Conservation (phyloP, 441 rosid species). For the Erodium chrysanthum region DNA sequence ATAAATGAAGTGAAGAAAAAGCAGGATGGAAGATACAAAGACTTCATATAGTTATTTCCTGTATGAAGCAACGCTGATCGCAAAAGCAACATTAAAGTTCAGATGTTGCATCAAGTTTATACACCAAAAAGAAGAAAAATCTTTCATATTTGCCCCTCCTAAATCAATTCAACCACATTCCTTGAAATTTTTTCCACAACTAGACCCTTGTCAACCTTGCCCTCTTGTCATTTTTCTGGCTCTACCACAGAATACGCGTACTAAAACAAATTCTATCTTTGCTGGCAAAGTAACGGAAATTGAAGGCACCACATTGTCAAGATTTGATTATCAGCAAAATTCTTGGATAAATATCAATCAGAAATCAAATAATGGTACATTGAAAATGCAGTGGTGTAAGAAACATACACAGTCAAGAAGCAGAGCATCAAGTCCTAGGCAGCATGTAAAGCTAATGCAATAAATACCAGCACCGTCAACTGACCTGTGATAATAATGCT, state of each 20-base stretch:
- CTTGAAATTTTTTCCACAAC: background rate
- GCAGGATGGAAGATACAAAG: background rate
- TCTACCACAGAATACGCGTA: background rate
- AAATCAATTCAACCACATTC: background rate
- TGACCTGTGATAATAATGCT: constrained; percentile 83
- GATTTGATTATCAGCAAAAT: background rate
- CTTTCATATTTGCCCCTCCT: background rate
- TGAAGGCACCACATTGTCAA: background rate
- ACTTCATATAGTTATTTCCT: background rate
- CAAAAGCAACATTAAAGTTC: too few species aligned
- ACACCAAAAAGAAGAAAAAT: background rate
- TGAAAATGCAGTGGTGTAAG: background rate
- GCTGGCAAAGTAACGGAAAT: background rate
- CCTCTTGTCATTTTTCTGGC: background rate
- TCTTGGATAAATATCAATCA: background rate
- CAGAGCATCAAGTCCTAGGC: background rate
- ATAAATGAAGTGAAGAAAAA: background rate
- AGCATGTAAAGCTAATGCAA: background rate
- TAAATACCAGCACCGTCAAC: constrained; percentile 12
- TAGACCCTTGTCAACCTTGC: background rate
- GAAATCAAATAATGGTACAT: background rate
- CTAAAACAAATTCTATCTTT: background rate
- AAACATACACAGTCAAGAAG: background rate
- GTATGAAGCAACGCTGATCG: background rate
- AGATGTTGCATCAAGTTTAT: background rate